A percentile compares a stretch with the other conserved stretches of the same genome.
phyloP scores from a whole-genome alignment of 352 stramenopile genomes.

The Pythium chondricola region DNA sequence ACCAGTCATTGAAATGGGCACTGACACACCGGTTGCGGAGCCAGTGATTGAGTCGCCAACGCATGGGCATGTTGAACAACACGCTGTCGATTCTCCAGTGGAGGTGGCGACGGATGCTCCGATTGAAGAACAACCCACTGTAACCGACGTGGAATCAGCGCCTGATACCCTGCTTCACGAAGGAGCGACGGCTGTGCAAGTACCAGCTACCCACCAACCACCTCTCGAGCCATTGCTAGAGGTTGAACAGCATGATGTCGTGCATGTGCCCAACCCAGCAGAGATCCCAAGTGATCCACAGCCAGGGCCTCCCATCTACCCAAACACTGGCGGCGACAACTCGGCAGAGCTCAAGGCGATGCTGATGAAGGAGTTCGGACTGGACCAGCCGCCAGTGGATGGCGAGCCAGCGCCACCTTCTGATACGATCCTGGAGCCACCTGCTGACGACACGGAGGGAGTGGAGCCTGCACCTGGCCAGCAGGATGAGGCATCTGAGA shows the following conservation, averaged over 20 bases:
- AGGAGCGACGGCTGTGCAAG: background rate
- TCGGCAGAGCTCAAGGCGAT: background rate
- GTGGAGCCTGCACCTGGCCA: too few relatives aligned
- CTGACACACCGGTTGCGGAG: too few relatives aligned
- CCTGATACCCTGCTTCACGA: background rate
- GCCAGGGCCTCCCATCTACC: background rate
- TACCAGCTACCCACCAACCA: background rate
- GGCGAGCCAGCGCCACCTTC: background rate
- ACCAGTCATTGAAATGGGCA: too few relatives aligned
- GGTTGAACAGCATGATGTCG: background rate
- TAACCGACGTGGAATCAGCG: too few relatives aligned
- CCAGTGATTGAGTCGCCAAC: too few relatives aligned
- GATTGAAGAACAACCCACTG: too few relatives aligned
- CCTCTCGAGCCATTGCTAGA: background rate
- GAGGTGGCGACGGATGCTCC: too few relatives aligned
- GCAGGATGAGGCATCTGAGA: too few relatives aligned
- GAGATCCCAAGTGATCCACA: slow-evolving; percentile 1
- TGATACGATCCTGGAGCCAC: background rate
- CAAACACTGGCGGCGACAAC: background rate
- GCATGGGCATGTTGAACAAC: too few relatives aligned
- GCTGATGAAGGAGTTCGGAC: background rate
- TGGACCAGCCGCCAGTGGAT: background rate
- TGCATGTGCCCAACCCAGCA: background rate
- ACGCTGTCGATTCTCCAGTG: too few relatives aligned
- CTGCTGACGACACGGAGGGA: background rate